Evolutionary conservation across 768 basidiomycete genomes (phyloP), one percentile per base, ranked within the genome.

Genomic region (Terana coerulea): DNA sequence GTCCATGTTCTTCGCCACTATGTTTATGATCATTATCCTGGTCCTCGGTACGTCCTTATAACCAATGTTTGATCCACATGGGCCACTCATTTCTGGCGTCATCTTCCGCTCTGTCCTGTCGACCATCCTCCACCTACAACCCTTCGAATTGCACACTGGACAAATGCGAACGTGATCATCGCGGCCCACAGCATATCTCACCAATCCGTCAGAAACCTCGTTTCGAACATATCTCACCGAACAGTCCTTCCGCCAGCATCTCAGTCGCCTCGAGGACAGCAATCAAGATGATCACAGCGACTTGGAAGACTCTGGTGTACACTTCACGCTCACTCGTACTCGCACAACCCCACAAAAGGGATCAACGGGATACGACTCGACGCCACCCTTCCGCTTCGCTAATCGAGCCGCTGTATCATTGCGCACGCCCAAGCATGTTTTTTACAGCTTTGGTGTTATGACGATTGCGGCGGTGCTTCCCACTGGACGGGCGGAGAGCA

Each of bases 141-240:
- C 3, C 49, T 37, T 42, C 54, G 21, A 40, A 14, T 42, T 30
- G 40, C 57, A 61, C 21, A 55, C 52, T 51, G 19, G 57, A 34
- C 53, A 56, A 33, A 47, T 41, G 39, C 53, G 29, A 35, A 55
- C 52, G 41, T 53, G 19, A 15, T 17, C 40, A 29, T 42, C 43
- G 29, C 50, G 31, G 51, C 30, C 39, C 54, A 37, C 73, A 98
- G 95, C 95, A 42, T 93, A 93, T 74, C 81, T 95, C 65, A 91
- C 93, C 29, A 98, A 98, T 69, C 95, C 95, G 21, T 84, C 87
- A 50, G 94, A 98, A 69, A 84, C 84, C 41, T 93, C 93, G 6
- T 98, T 99, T 70, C 84, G 95, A 47, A 77, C 92, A 17, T 95
- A 91, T 72, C 84, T 98, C 59, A 98, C 95, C n/a, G 94, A 97